phyloP scores from a whole-genome alignment of 2,329 filamentous ascomycete species.

The Stylonectria norvegica region DNA sequence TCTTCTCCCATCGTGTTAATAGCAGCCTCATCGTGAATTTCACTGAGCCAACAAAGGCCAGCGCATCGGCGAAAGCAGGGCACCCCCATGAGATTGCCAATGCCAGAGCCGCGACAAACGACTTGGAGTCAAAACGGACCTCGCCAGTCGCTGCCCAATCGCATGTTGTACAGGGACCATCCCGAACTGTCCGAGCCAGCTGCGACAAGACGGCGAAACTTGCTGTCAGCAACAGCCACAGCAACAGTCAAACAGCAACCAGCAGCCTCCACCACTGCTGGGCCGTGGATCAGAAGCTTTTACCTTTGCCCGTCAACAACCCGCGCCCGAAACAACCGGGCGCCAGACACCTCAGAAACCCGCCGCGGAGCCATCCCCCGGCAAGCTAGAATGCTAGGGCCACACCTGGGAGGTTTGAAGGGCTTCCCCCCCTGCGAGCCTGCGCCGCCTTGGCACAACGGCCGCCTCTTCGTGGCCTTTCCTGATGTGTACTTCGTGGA shows the following conservation, averaged over 20 bases:
- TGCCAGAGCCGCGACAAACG: no score
- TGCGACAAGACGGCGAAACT: background rate
- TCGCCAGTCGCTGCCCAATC: no score
- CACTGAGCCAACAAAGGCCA: no score
- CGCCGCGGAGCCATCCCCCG: conserved; percentile 1
- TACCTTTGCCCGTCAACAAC: conserved; percentile 12
- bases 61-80: no score
- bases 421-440: background rate
- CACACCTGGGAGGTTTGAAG: conserved; percentile 1
- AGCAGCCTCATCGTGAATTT: no score
- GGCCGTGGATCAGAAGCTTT: conserved; percentile 1
- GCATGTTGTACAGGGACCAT: conserved; percentile 11
- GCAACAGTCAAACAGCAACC: conserved; percentile 2
- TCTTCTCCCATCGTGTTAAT: no score
- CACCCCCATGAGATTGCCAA: no score
- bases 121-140: no score
- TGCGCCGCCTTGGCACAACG: background rate
- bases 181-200: conserved; percentile 5
- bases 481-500: background rate
- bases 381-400: background rate
- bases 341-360: conserved; percentile 10
- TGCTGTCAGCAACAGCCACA: conserved; percentile 1
- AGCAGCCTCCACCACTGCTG: background rate
- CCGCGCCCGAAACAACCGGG: conserved; percentile 23
- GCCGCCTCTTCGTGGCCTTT: background rate